A percentile compares a stretch with the other conserved stretches of the same genome.
phyloP scores from a whole-genome alignment of 2,329 filamentous ascomycete genomes.

The Aphanocladium album region DNA sequence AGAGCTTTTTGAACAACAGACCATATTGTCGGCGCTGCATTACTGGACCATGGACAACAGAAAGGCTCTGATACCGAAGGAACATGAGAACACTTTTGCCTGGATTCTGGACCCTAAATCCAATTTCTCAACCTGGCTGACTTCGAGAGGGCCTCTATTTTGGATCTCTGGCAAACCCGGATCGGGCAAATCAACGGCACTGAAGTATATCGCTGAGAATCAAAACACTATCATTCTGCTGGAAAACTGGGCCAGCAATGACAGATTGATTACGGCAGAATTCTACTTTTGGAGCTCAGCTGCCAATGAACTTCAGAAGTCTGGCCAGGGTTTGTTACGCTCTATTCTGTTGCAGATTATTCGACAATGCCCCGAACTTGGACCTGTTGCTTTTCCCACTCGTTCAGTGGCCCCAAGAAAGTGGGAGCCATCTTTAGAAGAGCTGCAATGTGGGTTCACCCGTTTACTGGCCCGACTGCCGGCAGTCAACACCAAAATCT shows the following conservation, averaged over 20 bases:
- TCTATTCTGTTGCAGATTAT: neutral
- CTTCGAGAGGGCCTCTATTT: neutral
- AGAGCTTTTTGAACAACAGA: neutral
- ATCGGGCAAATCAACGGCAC: neutral
- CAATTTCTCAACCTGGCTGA: neutral
- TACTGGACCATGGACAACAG: conserved; percentile 12
- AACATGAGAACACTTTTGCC: neutral
- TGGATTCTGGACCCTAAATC: neutral
- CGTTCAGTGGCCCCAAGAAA: neutral
- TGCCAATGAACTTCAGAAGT: neutral
- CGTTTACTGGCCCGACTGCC: neutral
- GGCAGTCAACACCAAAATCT: neutral
- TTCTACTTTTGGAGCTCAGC: neutral
- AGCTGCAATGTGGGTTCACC: neutral
- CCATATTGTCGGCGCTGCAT: neutral
- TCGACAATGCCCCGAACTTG: neutral
- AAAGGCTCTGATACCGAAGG: neutral
- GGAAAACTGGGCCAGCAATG: neutral
- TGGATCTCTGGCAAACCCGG: neutral
- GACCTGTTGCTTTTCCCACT: neutral
- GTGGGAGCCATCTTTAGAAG: neutral
- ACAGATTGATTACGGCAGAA: neutral
- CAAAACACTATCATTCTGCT: neutral
- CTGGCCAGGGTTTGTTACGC: neutral
- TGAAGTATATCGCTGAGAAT: neutral